These are phyloP conservation scores for Syzygium jambos DNA, from an alignment of 345 rosid genomes.

Conservation along the genomic window DNA sequence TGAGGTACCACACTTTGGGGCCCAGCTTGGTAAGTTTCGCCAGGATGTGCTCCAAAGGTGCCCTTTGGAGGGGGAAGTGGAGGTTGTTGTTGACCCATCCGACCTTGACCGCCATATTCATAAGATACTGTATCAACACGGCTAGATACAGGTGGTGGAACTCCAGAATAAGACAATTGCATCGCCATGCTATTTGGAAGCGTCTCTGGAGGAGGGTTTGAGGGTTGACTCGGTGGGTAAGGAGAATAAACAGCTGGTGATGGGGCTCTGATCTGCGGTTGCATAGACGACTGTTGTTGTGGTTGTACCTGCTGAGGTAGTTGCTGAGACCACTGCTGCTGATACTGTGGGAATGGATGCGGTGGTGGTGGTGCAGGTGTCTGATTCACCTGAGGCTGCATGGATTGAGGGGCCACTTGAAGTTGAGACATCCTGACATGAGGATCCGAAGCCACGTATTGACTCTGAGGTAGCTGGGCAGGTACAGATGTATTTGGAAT, in stretches of 20 bases:
- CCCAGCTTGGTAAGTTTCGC: constrained; percentile 61
- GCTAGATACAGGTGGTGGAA: constrained; percentile 58
- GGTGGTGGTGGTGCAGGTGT: constrained; percentile 15
- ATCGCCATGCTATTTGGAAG: constrained; percentile 60
- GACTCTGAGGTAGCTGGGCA: constrained; percentile 42
- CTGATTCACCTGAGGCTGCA: constrained; percentile 51
- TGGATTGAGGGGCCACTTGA: constrained; percentile 48
- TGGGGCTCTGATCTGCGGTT: constrained; percentile 57
- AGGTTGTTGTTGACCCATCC: constrained; percentile 55
- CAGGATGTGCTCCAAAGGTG: constrained; percentile 39
- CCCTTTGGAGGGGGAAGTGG: constrained; percentile 66
- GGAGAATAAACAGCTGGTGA: constrained; percentile 52
- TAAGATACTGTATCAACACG: constrained; percentile 50
- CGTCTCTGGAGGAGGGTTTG: constrained; percentile 56
- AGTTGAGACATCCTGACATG: constrained; percentile 60
- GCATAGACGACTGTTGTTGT: constrained; percentile 44
- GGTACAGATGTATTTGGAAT: constrained; percentile 39
- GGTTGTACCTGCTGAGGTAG: constrained; percentile 31
- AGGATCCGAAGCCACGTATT: constrained; percentile 45
- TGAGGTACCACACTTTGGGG: constrained; percentile 48
- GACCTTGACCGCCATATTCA: constrained; percentile 53
- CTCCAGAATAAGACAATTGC: constrained; percentile 64
- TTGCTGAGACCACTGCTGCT: constrained; percentile 73
- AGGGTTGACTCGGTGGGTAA: constrained; percentile 48
- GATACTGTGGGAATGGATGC: constrained; percentile 61